Percentiles rank a stretch among this genome's conserved stretches.
phyloP scores from a whole-genome alignment of 139 green algal species.

The Micractinium sp. region DNA sequence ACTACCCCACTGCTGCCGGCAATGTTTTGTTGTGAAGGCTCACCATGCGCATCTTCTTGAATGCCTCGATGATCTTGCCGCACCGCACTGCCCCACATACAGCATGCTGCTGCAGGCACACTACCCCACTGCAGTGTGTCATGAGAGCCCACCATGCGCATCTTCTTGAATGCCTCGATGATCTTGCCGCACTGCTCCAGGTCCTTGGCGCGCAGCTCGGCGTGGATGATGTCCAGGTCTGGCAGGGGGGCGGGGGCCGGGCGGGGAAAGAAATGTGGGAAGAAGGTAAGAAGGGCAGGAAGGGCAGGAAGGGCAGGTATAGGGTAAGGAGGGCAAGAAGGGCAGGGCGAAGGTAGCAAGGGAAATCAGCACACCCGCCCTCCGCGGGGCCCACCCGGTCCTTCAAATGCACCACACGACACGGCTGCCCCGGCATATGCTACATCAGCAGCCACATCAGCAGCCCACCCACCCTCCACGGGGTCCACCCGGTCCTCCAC shows the following conservation, averaged over 20 bases:
- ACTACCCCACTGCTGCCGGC: too few species aligned
- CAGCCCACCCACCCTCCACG: slow-evolving; percentile 63
- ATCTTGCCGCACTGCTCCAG: slow-evolving; percentile 59
- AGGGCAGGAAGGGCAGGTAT: too few species aligned
- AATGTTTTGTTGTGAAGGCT: too few species aligned
- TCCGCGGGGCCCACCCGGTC: slow-evolving; percentile 96
- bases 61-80: slow-evolving; percentile 42
- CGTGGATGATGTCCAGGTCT: background rate
- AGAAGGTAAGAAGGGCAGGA: too few species aligned
- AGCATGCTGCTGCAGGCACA: too few species aligned
- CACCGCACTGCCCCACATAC: too few species aligned
- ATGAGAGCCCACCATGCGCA: background rate
- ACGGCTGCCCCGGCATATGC: too few species aligned
- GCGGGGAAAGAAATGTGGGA: too few species aligned
- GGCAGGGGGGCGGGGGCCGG: too few species aligned
- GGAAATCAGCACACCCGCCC: background rate
- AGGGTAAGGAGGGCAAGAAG: too few species aligned
- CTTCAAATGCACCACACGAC: slow-evolving; percentile 83
- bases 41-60: slow-evolving; percentile 28
- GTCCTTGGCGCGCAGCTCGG: background rate
- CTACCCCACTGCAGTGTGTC: too few species aligned
- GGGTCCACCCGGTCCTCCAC: slow-evolving; percentile 97
- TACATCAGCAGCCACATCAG: background rate
- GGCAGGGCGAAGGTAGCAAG: too few species aligned
- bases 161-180: slow-evolving; percentile 47